Evolutionary conservation across 1,284 basidiomycete genomes (phyloP).

Genomic region (Cutaneotrichosporon mucoides): DNA sequence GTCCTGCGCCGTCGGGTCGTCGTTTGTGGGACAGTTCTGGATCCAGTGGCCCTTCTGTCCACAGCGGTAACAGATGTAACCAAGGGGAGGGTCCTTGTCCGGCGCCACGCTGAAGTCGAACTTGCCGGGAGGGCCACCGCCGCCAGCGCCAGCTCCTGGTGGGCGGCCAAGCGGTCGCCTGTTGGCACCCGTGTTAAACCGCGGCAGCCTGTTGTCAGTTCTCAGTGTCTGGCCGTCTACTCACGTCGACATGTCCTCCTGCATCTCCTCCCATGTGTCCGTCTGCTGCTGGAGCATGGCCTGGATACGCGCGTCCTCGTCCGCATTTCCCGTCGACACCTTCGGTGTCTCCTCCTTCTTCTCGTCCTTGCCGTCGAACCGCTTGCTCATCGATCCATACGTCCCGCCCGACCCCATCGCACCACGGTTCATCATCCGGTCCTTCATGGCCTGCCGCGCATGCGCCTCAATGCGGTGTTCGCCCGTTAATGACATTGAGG

Average conservation of each 20-base stretch:
- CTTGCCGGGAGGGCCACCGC: conserved; percentile 25
- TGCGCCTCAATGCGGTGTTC: conserved; percentile 47
- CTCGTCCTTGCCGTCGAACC: conserved; percentile 81
- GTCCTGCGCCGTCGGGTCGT: conserved; percentile 90
- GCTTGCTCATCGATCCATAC: conserved; percentile 64
- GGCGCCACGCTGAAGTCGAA: conserved; percentile 52
- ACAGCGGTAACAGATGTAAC: conserved; percentile 99
- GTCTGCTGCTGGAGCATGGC: conserved; percentile 46
- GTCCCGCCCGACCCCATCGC: conserved; percentile 28
- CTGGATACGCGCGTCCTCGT: conserved; percentile 47
- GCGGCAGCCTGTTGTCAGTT: conserved; percentile 14
- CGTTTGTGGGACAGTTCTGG: conserved; percentile 97
- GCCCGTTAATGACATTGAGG: conserved; percentile 37
- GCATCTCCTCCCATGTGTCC: conserved; percentile 47
- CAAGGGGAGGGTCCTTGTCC: conserved; percentile 60
- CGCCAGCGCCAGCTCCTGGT: conserved; percentile 47
- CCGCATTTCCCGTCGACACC: conserved; percentile 43
- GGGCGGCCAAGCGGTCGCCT: conserved; percentile 21
- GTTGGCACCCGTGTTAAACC: conserved; percentile 11
- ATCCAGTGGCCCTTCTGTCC: conserved; percentile 99
- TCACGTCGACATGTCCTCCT: conserved; percentile 46
- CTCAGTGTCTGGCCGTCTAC: conserved; percentile 7
- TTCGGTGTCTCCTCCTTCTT: conserved; percentile 20
- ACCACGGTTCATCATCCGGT: conserved; percentile 31
- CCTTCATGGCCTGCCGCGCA: conserved; percentile 42